Conservation (phyloP, 805 yeast species). For the Nakazawaea wickerhamii region DNA sequence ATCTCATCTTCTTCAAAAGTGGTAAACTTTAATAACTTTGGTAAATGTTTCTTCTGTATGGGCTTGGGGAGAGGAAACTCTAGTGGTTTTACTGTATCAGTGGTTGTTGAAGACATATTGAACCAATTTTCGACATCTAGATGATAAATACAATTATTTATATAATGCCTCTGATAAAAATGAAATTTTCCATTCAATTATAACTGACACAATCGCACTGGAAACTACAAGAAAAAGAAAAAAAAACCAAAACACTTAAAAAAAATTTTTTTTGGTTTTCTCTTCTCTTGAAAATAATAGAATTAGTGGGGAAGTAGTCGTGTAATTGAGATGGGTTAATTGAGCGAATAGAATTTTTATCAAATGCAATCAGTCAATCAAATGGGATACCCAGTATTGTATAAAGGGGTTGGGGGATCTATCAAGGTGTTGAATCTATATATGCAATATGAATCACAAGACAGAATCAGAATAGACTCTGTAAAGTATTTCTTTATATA, state of each 20-base stretch:
- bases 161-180: too few relatives aligned
- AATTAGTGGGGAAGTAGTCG: constrained; percentile 1
- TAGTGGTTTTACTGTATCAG: background rate
- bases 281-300: background rate
- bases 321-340: background rate
- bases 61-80: constrained; percentile 9
- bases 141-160: too few relatives aligned
- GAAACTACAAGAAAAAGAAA: too few relatives aligned
- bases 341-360: background rate
- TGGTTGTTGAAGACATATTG: constrained; percentile 4
- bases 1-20: constrained; percentile 14
- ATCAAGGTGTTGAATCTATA: background rate
- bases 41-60: constrained; percentile 7
- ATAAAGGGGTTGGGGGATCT: background rate
- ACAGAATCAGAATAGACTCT: background rate
- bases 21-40: constrained; percentile 11
- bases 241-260: too few relatives aligned
- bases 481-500: too few relatives aligned
- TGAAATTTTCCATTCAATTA: too few relatives aligned
- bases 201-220: too few relatives aligned
- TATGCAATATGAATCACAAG: background rate
- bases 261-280: too few relatives aligned
- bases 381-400: background rate
- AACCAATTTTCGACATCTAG: background rate
- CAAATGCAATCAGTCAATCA: background rate